Conservation (phyloP, 805 yeast genomes). For the Kuraishia hungarica region DNA sequence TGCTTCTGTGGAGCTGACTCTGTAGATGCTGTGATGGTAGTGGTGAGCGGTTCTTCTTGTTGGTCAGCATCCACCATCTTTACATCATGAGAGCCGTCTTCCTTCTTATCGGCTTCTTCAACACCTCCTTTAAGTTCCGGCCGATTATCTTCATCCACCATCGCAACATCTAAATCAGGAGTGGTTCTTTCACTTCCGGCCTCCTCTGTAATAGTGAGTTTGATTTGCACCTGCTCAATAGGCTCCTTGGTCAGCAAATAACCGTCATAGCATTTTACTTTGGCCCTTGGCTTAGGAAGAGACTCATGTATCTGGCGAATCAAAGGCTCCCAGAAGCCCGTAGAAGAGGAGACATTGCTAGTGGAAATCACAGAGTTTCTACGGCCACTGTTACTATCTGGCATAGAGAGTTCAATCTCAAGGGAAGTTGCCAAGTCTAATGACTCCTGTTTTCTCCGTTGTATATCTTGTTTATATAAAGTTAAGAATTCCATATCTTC, state of each 20-base stretch:
- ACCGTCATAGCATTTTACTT: slow-evolving; percentile 38
- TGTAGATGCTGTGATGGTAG: no score
- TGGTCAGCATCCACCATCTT: no score
- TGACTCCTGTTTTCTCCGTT: not conserved
- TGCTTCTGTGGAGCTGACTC: not conserved
- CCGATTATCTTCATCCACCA: slow-evolving; percentile 18
- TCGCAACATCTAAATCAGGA: slow-evolving; percentile 1
- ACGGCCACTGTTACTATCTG: not conserved
- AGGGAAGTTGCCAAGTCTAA: not conserved
- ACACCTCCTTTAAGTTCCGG: slow-evolving; percentile 4
- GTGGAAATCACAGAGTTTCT: not conserved
- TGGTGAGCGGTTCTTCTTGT: no score
- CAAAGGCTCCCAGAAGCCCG: slow-evolving; percentile 8
- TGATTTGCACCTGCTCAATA: slow-evolving; percentile 33
- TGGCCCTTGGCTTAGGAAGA: slow-evolving; percentile 32
- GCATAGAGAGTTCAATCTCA: slow-evolving; percentile 2
- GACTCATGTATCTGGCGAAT: slow-evolving; percentile 14
- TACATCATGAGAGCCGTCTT: no score
- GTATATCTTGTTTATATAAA: not conserved
- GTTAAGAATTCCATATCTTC: not conserved
- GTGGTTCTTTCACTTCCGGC: not conserved
- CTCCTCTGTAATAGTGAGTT: slow-evolving; percentile 10
- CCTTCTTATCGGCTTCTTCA: not conserved
- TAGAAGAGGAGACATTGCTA: not conserved
- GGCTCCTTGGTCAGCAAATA: slow-evolving; percentile 42